Evolutionary conservation across 768 basidiomycete species (phyloP), one percentile per base, ranked within the genome.

Genomic region (Russula emetica): DNA sequence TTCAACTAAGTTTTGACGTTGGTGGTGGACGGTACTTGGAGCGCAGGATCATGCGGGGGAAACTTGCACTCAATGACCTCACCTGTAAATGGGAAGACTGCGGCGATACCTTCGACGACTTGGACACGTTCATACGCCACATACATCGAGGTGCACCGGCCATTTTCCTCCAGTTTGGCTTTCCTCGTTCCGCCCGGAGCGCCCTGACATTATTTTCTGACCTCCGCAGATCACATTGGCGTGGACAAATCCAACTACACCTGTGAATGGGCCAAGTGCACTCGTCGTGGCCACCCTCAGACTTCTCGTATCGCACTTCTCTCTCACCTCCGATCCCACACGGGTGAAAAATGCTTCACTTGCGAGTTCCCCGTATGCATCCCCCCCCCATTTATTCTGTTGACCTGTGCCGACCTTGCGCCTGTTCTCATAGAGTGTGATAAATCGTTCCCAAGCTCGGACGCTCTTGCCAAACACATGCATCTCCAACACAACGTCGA

Each of bases 401-500:
- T 38, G 8, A 24, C 26, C 40, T 38, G 1, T 34, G 50, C 57
- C 4, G 3, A 34, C 16, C 7, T 3, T 1, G 6, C 10, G n/a
- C 38, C n/a, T 20, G 30, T 18, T n/a, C 42, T 44, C 20, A 28
- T 70, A 95, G 94, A 94, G 77, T 98, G 94, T 72, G 91, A 92
- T 78, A 94, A 93, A 70, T 88, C 90, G 0, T 98, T 98, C 75
- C 94, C 94, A 13, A 92, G 94, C 51, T 93, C 93, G 1, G 94
- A 97, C 75, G 92, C 94, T 9, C 84, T 96, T 22, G 86, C 87
- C 24, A 96, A 96, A 72, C 94, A 97, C 74, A 88, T 94, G 84
- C 87, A 92, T 26, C 84, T 90, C 36, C 90, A 94, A 70, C 90
- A 94, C 75, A 86, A 88, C 69, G 85, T 89, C 71, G 80, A 80